Conservation (phyloP, 805 yeast genomes). For the Torulaspora microellipsoides region DNA sequence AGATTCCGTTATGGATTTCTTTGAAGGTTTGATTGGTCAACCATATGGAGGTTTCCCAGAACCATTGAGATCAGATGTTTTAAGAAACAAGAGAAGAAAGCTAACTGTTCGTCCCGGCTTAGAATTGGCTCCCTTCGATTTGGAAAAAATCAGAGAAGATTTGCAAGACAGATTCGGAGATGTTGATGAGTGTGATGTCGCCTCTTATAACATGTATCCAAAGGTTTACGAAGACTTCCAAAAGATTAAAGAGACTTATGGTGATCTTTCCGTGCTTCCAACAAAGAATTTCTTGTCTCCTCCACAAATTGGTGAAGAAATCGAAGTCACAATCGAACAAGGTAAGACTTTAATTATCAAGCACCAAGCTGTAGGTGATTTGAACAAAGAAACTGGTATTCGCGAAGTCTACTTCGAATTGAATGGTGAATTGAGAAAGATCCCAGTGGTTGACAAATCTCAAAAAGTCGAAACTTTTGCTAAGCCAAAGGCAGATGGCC, state of each 20-base stretch:
- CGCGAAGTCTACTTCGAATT: conserved; percentile 97
- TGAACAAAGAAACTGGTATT: conserved; percentile 76
- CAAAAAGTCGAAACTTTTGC: conserved; percentile 81
- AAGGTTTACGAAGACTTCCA: conserved; percentile 89
- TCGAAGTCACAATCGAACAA: conserved; percentile 82
- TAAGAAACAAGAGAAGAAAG: conserved; percentile 89
- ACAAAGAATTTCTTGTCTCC: conserved; percentile 87
- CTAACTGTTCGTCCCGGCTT: conserved; percentile 90
- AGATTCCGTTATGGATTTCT: conserved; percentile 94
- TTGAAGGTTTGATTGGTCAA: conserved; percentile 98
- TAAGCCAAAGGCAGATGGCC: conserved; percentile 86
- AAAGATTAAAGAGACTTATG: conserved; percentile 68
- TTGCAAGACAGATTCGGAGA: conserved; percentile 72
- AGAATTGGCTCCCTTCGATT: conserved; percentile 77
- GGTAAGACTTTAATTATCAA: conserved; percentile 92
- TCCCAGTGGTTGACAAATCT: conserved; percentile 81
- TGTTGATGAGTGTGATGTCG: conserved; percentile 82
- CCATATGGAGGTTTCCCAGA: conserved; percentile 99
- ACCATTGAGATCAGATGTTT: conserved; percentile 88
- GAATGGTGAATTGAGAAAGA: conserved; percentile 97
- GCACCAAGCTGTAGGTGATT: conserved; percentile 88
- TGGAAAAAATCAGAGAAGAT: conserved; percentile 66
- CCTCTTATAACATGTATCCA: conserved; percentile 96
- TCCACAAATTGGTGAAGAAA: conserved; percentile 82
- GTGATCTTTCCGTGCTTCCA: conserved; percentile 92